Base-by-base conservation (phyloP, 1,139 yeast genomes). In the Zygosaccharomyces pseudobailii region DNA sequence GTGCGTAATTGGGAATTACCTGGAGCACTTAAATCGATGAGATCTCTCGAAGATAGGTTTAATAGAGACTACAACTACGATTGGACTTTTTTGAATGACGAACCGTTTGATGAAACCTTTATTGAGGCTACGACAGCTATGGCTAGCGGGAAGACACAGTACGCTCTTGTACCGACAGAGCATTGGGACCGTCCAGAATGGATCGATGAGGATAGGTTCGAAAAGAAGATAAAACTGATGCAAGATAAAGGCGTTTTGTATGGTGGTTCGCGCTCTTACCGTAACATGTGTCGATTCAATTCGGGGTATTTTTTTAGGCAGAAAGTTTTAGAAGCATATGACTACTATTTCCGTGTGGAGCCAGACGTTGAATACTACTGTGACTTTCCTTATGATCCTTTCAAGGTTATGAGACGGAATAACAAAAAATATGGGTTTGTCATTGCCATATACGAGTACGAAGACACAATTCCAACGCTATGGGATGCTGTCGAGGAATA, bases 261-360 rank as follows among this genome's bases (percentile, higher is more conserved):
- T 64, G 97, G 96, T 0, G 80, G 76, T 51, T 74, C 87, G 19
- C 74, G 73, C 53, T 83, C 95, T 1, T 92, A 92, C 65, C 80
- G 96, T 56, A 82, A 83, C 59, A 84, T 84, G 90, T 84, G 90
- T 62, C 75, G 90, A 7, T 87, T 82, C 68, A 85, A 89, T 60
- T 83, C 94, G 2, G 96, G 96, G 0, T 80, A 71, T 59, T 90
- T 90, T 67, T 88, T 78, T 68, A 76, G 82, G 51, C 95, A 89
- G 58, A 79, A 80, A 33, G 67, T 88, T 36, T 73, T 89, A 51
- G 65, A 71, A 36, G 70, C 80, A 45, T 82, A 84, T 59, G 88
- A 87, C 52, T 90, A 87, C 78, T 90, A 90, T 70, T 89, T 96
- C 82, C 72, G 98, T 49, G 96, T 90, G 3, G 98, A 90, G 65